Percentiles rank a stretch among this genome's conserved stretches.
Evolutionary conservation across 495 filamentous ascomycete genomes (phyloP).

Genomic region (Aspergillus funiculosus): DNA sequence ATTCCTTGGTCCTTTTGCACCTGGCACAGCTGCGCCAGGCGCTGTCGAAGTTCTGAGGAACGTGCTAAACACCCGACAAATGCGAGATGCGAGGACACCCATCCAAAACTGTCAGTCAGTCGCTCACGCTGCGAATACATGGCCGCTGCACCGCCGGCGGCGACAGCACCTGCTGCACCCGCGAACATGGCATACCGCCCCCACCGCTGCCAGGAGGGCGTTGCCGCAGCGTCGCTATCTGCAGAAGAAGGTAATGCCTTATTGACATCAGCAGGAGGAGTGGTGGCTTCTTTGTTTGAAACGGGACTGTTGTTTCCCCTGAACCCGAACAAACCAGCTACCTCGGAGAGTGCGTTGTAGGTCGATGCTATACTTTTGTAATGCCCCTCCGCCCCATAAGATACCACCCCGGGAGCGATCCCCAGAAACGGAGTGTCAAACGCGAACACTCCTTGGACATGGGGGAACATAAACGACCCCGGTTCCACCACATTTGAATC

Average conservation of each 20-base stretch:
- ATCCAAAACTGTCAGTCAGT: slow-evolving; percentile 63
- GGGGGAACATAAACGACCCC: slow-evolving; percentile 53
- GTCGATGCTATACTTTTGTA: slow-evolving; percentile 67
- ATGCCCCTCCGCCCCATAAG: slow-evolving; percentile 81
- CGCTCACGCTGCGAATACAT: slow-evolving; percentile 79
- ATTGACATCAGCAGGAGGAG: slow-evolving; percentile 8
- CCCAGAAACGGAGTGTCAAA: slow-evolving; percentile 96
- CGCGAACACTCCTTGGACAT: slow-evolving; percentile 78
- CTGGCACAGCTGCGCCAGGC: slow-evolving; percentile 52
- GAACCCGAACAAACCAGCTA: slow-evolving; percentile 57
- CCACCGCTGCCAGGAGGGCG: slow-evolving; percentile 64
- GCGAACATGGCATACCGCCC: slow-evolving; percentile 79
- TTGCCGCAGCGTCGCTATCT: slow-evolving; percentile 45
- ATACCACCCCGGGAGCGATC: slow-evolving; percentile 81
- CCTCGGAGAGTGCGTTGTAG: slow-evolving; percentile 59
- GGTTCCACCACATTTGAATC: slow-evolving; percentile 25
- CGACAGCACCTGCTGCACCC: slow-evolving; percentile 71
- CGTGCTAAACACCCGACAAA: slow-evolving; percentile 86
- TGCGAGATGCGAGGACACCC: slow-evolving; percentile 89
- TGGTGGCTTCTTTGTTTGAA: slow-evolving; percentile 13
- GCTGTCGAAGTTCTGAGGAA: slow-evolving; percentile 64
- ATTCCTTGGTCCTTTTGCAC: slow-evolving; percentile 52
- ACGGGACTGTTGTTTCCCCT: slow-evolving; percentile 32
- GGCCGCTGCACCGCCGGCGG: slow-evolving; percentile 81
- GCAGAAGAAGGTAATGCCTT: slow-evolving; percentile 27